Evolutionary conservation across 768 basidiomycete species (phyloP), one percentile per base, ranked within the genome.

Genomic region (Leucogyrophana mollusca): DNA sequence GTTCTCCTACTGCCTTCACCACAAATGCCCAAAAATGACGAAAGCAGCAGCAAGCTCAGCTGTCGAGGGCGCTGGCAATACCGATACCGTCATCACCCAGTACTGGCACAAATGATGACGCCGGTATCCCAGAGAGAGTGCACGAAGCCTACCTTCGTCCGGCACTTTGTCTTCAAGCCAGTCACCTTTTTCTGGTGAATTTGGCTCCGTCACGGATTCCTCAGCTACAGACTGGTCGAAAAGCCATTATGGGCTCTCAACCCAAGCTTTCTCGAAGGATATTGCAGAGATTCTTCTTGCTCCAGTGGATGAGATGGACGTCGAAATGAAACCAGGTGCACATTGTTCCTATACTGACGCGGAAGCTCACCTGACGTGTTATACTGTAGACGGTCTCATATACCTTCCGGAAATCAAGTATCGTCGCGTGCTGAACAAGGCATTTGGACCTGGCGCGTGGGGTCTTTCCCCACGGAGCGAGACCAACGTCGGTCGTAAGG

Each of bases 331-430:
- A 61, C 95, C 95, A 45, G 94, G 94, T 88, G 37, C n/a, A n/a
- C n/a, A n/a, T n/a, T 41, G 82, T 68, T 6, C 2, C 45, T 10
- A 33, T n/a, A n/a, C 20, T 1, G 2, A 5, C 4, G 14, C 14
- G 22, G 13, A 20, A 17, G 13, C 27, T 55, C 17, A 47, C 20
- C 6, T 40, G 17, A 14, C 50, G 16, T n/a, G n/a, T n/a, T n/a
- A 45, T 27, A 34, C 11, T 27, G 8, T 47, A 95, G 95, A 97
- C 55, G 95, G 95, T 4, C 74, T 98, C 34, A 69, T 96, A 9
- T 98, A 97, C 67, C 82, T 98, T 6, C 95, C 95, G 16, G 95
- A 97, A 67, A 98, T 97, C 59, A 95, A 96, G 62, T 98, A 97
- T 59, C 80, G 95, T 14, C 80, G 95, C 18, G 83, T 91, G 25